phyloP scores from a whole-genome alignment of 768 basidiomycete genomes.

The Auriscalpium microsporum region DNA sequence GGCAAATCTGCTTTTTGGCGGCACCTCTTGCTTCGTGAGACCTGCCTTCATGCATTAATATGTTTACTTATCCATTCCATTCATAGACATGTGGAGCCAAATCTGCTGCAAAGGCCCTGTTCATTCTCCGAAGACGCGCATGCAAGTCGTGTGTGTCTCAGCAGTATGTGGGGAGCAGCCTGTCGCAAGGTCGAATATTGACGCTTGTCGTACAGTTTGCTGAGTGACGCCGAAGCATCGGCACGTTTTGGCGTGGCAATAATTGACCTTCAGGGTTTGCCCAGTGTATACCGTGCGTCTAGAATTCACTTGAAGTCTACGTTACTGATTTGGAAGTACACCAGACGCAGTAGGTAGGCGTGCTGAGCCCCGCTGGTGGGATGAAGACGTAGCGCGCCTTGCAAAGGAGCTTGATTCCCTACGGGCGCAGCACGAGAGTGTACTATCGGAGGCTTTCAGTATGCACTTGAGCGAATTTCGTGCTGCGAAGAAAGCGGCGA shows the following conservation, averaged over 20 bases:
- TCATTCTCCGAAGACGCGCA: constrained; percentile 6
- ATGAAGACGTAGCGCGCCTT: background rate
- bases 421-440: background rate
- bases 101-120: constrained; percentile 2
- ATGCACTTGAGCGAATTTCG: background rate
- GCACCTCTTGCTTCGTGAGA: constrained; percentile 5
- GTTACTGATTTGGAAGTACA: too few species aligned
- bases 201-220: background rate
- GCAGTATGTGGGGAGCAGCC: background rate
- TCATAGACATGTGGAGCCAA: constrained; percentile 7
- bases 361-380: too few species aligned
- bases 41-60: too few species aligned
- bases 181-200: background rate
- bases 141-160: constrained; percentile 4
- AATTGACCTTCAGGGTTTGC: background rate
- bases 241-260: background rate
- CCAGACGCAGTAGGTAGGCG: too few species aligned
- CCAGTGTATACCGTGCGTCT: background rate
- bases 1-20: constrained; percentile 7
- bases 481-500: background rate
- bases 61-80: background rate
- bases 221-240: background rate
- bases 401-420: background rate
- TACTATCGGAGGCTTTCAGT: background rate
- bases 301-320: background rate